These are phyloP conservation scores for Fusarium miscanthi DNA, from an alignment of 2,329 filamentous ascomycete genomes.

Conservation along the genomic window DNA sequence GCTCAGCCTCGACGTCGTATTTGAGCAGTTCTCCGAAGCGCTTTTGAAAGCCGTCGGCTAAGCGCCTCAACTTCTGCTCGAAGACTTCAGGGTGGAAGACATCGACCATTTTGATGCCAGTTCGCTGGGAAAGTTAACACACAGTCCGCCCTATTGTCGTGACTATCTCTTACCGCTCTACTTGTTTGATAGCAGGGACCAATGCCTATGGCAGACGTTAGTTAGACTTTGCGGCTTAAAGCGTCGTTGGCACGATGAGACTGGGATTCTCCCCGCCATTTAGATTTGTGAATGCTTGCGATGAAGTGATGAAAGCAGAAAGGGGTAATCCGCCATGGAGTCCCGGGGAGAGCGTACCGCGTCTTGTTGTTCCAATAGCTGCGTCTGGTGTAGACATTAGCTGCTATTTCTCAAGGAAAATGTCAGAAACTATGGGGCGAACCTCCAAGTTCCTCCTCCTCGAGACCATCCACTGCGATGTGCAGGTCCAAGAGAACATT, in stretches of 20 bases:
- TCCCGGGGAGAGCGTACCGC: neutral
- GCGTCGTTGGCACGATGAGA: neutral
- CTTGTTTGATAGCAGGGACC: neutral
- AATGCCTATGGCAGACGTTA: neutral
- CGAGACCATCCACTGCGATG: neutral
- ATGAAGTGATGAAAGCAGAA: neutral
- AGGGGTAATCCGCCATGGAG: neutral
- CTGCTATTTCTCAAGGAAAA: neutral
- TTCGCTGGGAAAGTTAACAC: neutral
- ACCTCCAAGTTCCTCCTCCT: neutral
- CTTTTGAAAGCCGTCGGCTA: neutral
- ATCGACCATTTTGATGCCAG: neutral
- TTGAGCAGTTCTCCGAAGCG: neutral
- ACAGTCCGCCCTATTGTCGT: neutral
- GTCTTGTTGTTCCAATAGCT: neutral
- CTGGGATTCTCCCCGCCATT: neutral
- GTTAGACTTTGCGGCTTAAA: neutral
- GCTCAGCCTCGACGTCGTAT: neutral
- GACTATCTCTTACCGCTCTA: neutral
- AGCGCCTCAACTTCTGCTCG: neutral
- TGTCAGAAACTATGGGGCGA: neutral
- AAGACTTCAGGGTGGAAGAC: neutral
- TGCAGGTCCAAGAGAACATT: neutral
- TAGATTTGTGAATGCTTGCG: neutral
- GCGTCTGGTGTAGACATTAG: neutral